These are phyloP conservation scores for Fusarium sp. DNA, from an alignment of 2,329 filamentous ascomycete species.

Conservation along the genomic window DNA sequence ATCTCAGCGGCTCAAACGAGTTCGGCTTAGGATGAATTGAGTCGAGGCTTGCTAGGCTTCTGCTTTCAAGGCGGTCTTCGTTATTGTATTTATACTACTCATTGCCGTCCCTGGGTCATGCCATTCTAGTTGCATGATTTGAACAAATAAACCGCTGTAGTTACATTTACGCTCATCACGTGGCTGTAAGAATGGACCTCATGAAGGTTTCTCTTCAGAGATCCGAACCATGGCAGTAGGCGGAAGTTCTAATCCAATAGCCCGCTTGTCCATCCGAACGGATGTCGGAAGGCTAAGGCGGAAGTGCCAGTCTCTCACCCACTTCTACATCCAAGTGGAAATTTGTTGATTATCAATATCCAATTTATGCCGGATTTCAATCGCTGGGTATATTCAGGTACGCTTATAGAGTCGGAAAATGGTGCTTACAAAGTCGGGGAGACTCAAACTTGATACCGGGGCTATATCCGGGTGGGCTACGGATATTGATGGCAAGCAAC, in stretches of 20 bases:
- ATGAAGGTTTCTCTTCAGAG: not conserved
- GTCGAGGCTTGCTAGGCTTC: not conserved
- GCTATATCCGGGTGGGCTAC: not conserved
- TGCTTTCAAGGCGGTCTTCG: not conserved
- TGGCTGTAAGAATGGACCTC: too few relatives aligned
- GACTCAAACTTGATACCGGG: not conserved
- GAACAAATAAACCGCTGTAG: not conserved
- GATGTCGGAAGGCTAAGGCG: not conserved
- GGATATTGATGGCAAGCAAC: not conserved
- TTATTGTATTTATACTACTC: not conserved
- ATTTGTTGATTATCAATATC: not conserved
- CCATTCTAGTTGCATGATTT: not conserved
- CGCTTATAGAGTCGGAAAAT: not conserved
- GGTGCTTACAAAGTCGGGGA: not conserved
- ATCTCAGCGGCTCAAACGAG: not conserved
- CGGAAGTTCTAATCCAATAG: not conserved
- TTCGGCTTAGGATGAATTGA: not conserved
- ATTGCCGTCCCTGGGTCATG: not conserved
- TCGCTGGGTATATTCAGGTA: not conserved
- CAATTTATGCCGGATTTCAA: not conserved
- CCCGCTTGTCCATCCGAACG: not conserved
- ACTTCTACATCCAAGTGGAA: not conserved
- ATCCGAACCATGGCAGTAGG: not conserved
- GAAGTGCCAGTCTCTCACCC: not conserved
- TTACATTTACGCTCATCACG: not conserved